Conservation (phyloP, 2,329 filamentous ascomycete genomes). For the Cordyceps militaris region DNA sequence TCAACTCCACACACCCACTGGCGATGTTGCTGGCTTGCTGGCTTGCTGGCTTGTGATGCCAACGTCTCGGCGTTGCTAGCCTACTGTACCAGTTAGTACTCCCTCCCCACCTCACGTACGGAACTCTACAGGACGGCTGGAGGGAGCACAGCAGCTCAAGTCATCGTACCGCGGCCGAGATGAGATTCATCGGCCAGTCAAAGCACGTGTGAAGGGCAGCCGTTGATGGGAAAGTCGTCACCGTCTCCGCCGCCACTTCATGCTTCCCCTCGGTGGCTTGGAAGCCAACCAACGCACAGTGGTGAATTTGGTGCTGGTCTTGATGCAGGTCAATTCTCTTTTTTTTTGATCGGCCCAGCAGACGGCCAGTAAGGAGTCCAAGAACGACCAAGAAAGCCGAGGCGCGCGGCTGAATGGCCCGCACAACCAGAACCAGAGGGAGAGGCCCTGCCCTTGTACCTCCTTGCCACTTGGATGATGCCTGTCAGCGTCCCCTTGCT, state of each 20-base stretch:
- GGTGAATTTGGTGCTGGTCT: background rate
- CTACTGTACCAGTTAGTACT: background rate
- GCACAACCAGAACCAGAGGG: background rate
- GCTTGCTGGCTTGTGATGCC: conserved; percentile 10
- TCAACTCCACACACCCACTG: conserved; percentile 4
- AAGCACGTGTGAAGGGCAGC: background rate
- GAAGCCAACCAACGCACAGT: background rate
- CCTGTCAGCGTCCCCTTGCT: background rate
- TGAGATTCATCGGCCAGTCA: background rate
- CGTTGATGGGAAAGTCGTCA: background rate
- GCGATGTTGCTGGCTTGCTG: conserved; percentile 1
- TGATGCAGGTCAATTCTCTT: background rate
- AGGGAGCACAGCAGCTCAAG: background rate
- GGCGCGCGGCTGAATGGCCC: conserved; percentile 11
- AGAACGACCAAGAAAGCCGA: background rate
- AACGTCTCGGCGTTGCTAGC: background rate
- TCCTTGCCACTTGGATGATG: background rate
- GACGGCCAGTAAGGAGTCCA: background rate
- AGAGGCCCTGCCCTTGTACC: background rate
- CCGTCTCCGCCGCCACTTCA: background rate
- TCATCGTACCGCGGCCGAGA: background rate
- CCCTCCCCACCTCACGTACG: background rate
- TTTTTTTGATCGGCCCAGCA: background rate
- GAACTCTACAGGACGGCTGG: background rate
- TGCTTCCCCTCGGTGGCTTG: background rate